Evolutionary conservation across 202 grass and related monocot genomes (phyloP).

Genomic region (Setaria italica): DNA sequence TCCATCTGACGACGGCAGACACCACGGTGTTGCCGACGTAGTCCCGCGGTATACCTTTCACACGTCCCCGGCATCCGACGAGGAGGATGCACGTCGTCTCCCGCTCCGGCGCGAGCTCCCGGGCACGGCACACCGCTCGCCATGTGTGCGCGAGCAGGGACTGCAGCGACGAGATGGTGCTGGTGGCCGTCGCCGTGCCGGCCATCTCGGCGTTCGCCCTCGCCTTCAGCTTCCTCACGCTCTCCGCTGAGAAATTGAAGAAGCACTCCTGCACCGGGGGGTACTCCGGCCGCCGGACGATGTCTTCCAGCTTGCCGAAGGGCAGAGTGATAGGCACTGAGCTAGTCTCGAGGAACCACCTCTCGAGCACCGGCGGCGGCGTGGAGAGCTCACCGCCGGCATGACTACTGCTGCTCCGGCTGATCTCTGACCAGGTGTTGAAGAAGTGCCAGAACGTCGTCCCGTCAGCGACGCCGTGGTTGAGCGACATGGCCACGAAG

Average conservation of each 20-base stretch:
- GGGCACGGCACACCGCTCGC: not conserved
- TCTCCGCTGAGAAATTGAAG: slow-evolving; percentile 28
- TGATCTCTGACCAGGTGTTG: slow-evolving; percentile 50
- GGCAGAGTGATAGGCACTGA: slow-evolving; percentile 14
- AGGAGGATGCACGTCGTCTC: not conserved
- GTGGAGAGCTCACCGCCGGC: not conserved
- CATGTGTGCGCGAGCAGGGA: slow-evolving; percentile 24
- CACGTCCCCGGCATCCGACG: slow-evolving; percentile 11
- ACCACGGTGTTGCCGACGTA: slow-evolving; percentile 47
- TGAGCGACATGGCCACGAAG: slow-evolving; percentile 1
- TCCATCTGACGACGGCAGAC: not conserved
- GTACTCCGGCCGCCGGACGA: not conserved
- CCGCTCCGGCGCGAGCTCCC: not conserved
- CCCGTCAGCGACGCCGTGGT: slow-evolving; percentile 43
- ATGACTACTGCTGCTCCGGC: not conserved
- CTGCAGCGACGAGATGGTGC: not conserved
- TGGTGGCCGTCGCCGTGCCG: not conserved
- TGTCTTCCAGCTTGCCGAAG: not conserved
- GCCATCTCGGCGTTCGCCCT: not conserved
- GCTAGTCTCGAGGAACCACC: slow-evolving; percentile 35
- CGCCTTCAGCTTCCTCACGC: not conserved
- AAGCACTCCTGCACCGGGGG: not conserved
- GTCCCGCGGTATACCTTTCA: not conserved
- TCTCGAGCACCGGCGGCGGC: not conserved
- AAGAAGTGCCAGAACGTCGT: slow-evolving; percentile 46